These are phyloP conservation scores for Marchantia polymorpha DNA, from an alignment of 225 moss, liverwort and hornwort species.

Conservation along the genomic window DNA sequence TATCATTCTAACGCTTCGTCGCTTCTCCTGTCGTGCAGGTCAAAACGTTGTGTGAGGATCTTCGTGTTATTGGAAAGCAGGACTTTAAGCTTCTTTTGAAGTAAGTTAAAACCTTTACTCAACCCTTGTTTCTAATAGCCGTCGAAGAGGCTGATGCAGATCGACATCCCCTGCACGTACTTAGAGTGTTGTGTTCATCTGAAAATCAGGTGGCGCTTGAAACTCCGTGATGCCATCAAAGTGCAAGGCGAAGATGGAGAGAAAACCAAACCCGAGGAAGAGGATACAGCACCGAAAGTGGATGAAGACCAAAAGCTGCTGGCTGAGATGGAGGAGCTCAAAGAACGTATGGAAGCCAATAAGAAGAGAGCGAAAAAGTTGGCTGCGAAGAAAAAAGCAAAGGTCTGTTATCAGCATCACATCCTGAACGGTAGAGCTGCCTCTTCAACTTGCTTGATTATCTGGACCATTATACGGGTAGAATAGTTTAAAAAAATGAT, in stretches of 20 bases:
- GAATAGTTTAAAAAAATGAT: too few relatives aligned
- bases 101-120: constrained; percentile 43
- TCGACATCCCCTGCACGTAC: neutral
- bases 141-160: neutral
- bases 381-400: constrained; percentile 81
- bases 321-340: constrained; percentile 89
- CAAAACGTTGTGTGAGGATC: constrained; percentile 77
- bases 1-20: neutral
- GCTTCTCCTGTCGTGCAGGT: constrained; percentile 43
- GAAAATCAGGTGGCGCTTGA: constrained; percentile 80
- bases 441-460: neutral
- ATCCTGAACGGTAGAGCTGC: neutral
- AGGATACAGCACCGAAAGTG: constrained; percentile 34
- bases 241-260: constrained; percentile 41
- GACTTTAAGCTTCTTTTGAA: constrained; percentile 94
- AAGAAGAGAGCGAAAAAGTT: constrained; percentile 69
- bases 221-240: constrained; percentile 70
- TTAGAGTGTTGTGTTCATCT: neutral
- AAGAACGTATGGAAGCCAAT: constrained; percentile 70
- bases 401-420: constrained; percentile 42
- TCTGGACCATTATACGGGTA: neutral
- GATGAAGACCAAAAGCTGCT: constrained; percentile 77
- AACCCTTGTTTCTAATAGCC: too few relatives aligned
- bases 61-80: constrained; percentile 88
- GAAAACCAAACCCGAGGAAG: constrained; percentile 26